Conservation (phyloP, 2,329 filamentous ascomycete species). For the Basipetospora chlamydospora region DNA sequence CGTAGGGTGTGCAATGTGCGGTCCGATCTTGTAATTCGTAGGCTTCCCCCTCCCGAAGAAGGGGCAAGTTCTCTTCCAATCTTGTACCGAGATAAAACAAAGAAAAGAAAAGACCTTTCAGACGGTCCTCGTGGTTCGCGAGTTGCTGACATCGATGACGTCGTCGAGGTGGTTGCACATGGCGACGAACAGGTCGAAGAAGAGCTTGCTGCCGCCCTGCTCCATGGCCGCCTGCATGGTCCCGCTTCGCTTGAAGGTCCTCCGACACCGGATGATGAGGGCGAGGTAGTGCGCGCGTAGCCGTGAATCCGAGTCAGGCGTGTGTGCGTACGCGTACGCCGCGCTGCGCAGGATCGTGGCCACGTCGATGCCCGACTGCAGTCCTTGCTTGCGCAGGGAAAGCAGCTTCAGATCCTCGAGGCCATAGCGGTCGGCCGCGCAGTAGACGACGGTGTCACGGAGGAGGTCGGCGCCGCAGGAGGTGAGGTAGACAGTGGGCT, state of each 20-base stretch:
- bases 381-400: constrained; percentile 74
- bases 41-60: too few relatives aligned
- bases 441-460: constrained; percentile 86
- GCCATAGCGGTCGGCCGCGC: constrained; percentile 70
- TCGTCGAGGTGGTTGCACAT: constrained; percentile 82
- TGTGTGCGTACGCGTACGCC: constrained; percentile 80
- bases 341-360: constrained; percentile 75
- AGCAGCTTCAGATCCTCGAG: constrained; percentile 75
- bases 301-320: constrained; percentile 81
- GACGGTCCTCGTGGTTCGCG: constrained; percentile 3
- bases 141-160: constrained; percentile 20
- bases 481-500: constrained; percentile 56
- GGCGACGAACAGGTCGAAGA: constrained; percentile 89
- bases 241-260: constrained; percentile 82
- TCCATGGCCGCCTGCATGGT: constrained; percentile 96
- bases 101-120: background rate
- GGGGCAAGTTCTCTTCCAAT: too few relatives aligned
- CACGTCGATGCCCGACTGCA: constrained; percentile 72
- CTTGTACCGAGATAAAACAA: too few relatives aligned
- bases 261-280: constrained; percentile 75
- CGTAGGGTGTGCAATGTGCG: too few relatives aligned
- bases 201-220: constrained; percentile 64
- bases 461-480: constrained; percentile 53
- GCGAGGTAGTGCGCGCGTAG: constrained; percentile 82
- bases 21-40: too few relatives aligned